Evolutionary conservation across 257 asterid genomes (phyloP), one percentile per base, ranked within the genome.

Genomic region (Fraxinus cuspidata): DNA sequence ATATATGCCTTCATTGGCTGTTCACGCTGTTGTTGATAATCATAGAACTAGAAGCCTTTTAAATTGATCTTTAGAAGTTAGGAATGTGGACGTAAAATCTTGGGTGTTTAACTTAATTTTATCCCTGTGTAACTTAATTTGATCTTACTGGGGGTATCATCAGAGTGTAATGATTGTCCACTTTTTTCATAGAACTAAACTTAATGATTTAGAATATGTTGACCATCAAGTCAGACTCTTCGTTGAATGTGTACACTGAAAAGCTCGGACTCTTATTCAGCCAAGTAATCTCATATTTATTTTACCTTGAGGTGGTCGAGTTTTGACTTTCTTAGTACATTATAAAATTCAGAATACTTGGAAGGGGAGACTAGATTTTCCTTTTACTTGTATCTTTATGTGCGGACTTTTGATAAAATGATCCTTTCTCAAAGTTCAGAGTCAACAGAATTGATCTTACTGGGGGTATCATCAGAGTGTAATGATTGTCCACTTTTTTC

Each of bases 181-280:
- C 60, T 16, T 63, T 63, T 27, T 23, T 27, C 5, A 63, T 11
- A 10, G 69, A 23, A 25, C 23, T 51, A 18, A 18, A 49, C 1
- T 3, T 49, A 13, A 23, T 63, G 69, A 27, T 63, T 27, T 3
- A 63, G 69, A 31, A 25, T 25, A 63, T 25, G 5, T 68, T 38
- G 73, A 77, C 82, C 70, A 29, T 71, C 40, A 44, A n/a, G 76
- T 28, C 65, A 28, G 56, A 6, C 37, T 13, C 74, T 76, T 51
- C 31, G 74, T 31, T 38, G 42, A 38, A 38, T 12, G 8, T 38
- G 42, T 38, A 7, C 2, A 47, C 72, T 75, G 29, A 38, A 4
- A 19, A 64, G 60, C 34, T 13, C 12, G 32, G 35, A 31, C 27
- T 75, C 38, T 29, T 42, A 27, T 68, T 16, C 32, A 49, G 25